Evolutionary conservation across 345 rosid species (phyloP).

Genomic region (Heritiera littoralis): DNA sequence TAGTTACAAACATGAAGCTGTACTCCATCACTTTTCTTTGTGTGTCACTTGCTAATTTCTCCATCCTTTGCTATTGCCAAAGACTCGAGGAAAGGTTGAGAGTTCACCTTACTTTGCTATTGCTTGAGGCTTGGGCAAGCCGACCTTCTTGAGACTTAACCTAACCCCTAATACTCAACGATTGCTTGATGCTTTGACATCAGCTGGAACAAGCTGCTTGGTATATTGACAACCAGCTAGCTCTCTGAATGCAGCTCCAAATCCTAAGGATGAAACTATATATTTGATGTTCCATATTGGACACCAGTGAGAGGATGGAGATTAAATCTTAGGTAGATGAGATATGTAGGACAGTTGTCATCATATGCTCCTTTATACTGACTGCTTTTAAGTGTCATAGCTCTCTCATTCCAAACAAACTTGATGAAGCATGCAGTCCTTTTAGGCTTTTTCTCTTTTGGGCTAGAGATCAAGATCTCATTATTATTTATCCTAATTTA

Average conservation of each 20-base stretch:
- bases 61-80: background rate
- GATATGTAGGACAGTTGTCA: background rate
- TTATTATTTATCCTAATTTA: background rate
- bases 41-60: background rate
- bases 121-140: background rate
- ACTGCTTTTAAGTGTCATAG: background rate
- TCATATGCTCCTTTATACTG: background rate
- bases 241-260: background rate
- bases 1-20: background rate
- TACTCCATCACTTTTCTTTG: background rate
- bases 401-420: background rate
- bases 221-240: background rate
- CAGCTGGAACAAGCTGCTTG: background rate
- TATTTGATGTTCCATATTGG: background rate
- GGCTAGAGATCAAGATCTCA: slow-evolving; percentile 7
- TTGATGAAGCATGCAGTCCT: background rate
- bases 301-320: background rate
- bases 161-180: background rate
- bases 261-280: background rate
- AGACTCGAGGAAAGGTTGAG: background rate
- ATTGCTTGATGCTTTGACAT: background rate
- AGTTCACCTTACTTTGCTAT: background rate
- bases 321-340: background rate
- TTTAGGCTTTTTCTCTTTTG: background rate
- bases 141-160: background rate